Conservation (phyloP, 2,329 filamentous ascomycete species). For the Blastomyces gilchristii region DNA sequence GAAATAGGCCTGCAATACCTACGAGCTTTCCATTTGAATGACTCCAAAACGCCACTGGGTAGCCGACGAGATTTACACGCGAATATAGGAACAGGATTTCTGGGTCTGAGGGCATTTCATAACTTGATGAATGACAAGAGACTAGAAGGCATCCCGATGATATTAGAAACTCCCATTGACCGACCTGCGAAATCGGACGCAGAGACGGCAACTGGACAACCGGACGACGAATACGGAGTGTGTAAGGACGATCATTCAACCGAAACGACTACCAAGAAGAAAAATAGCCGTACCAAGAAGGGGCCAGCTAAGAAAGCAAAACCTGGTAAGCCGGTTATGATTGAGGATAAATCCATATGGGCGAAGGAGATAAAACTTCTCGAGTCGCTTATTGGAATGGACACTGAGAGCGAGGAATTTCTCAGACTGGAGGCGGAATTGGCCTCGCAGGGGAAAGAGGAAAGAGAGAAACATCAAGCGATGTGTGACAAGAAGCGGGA, state of each 20-base stretch:
- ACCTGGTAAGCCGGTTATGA: constrained; percentile 26
- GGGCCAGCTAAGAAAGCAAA: constrained; percentile 18
- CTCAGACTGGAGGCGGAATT: constrained; percentile 53
- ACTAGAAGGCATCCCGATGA: constrained; percentile 73
- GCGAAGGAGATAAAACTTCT: constrained; percentile 90
- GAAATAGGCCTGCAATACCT: constrained; percentile 71
- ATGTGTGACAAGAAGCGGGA: constrained; percentile 67
- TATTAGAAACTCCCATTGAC: constrained; percentile 93
- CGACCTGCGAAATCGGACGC: constrained; percentile 40
- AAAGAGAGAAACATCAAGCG: constrained; percentile 64
- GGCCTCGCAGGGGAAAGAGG: constrained; percentile 54
- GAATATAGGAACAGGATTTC: constrained; percentile 90
- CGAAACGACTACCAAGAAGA: constrained; percentile 17
- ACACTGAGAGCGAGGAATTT: constrained; percentile 66
- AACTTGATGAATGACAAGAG: constrained; percentile 73
- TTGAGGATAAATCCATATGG: constrained; percentile 78
- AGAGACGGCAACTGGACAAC: constrained; percentile 9
- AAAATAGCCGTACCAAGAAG: constrained; percentile 19
- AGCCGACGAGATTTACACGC: constrained; percentile 85
- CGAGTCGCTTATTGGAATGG: constrained; percentile 77
- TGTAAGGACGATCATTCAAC: constrained; percentile 17
- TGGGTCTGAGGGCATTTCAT: constrained; percentile 84
- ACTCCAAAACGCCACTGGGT: constrained; percentile 79
- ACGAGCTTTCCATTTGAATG: constrained; percentile 81
- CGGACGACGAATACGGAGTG: constrained; percentile 10